Percentiles rank a stretch among this genome's conserved stretches.
phyloP scores from a whole-genome alignment of 2,329 filamentous ascomycete genomes.

The Fusarium dimerum region DNA sequence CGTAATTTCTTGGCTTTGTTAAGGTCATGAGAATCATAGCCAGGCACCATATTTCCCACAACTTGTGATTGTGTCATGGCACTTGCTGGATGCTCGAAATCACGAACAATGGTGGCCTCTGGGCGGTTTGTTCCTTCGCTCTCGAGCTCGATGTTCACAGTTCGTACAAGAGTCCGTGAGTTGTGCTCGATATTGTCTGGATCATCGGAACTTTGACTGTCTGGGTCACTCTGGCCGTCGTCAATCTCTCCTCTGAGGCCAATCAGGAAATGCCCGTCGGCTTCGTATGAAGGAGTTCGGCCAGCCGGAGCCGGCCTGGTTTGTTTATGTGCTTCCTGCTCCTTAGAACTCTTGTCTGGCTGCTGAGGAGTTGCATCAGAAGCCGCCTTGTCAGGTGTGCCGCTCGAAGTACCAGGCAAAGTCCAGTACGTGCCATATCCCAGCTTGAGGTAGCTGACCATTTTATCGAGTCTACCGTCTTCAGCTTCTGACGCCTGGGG shows the following conservation, averaged over 20 bases:
- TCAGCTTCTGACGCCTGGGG: conserved; percentile 14
- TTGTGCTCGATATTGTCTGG: conserved; percentile 40
- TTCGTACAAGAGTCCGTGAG: conserved; percentile 62
- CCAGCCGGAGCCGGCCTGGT: conserved; percentile 10
- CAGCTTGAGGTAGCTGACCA: conserved; percentile 66
- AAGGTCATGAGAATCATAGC: conserved; percentile 45
- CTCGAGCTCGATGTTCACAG: conserved; percentile 66
- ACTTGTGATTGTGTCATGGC: conserved; percentile 36
- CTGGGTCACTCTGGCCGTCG: conserved; percentile 38
- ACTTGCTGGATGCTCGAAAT: conserved; percentile 42
- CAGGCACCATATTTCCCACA: conserved; percentile 34
- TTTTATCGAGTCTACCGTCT: conserved; percentile 50
- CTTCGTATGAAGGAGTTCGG: conserved; percentile 29
- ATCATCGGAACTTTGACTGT: conserved; percentile 35
- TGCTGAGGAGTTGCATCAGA: conserved; percentile 8
- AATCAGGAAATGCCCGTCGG: conserved; percentile 60
- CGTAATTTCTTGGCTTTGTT: conserved; percentile 61
- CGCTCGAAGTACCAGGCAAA: conserved; percentile 35
- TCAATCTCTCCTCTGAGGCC: conserved; percentile 68
- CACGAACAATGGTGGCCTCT: conserved; percentile 47
- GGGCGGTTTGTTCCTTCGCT: conserved; percentile 39
- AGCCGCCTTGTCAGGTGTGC: conserved; percentile 17
- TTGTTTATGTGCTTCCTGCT: conserved; percentile 7
- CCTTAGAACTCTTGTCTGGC: conserved; percentile 12
- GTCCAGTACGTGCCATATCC: conserved; percentile 70